Percentiles rank a stretch among this genome's conserved stretches.
phyloP scores from a whole-genome alignment of 2,329 filamentous ascomycete genomes.

The Magnaporthales sp. region DNA sequence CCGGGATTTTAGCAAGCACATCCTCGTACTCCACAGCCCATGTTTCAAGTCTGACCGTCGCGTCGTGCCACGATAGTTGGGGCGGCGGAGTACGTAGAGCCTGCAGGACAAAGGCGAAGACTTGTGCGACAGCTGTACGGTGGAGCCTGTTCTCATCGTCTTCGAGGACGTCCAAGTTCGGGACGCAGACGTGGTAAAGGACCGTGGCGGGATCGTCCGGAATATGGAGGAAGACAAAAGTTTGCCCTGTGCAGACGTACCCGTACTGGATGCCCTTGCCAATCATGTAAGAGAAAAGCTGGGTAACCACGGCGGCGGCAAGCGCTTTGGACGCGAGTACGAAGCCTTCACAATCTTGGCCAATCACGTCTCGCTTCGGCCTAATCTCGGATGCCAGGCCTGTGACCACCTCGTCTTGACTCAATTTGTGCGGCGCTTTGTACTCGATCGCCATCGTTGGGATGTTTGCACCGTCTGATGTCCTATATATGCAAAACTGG shows the following conservation, averaged over 20 bases:
- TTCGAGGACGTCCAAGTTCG: constrained; percentile 22
- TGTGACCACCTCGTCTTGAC: constrained; percentile 19
- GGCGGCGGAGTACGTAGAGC: constrained; percentile 20
- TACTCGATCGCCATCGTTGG: constrained; percentile 26
- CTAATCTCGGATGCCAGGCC: constrained; percentile 25
- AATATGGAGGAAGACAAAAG: constrained; percentile 26
- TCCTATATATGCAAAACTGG: constrained; percentile 22
- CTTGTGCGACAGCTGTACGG: constrained; percentile 26
- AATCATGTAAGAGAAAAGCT: constrained; percentile 31
- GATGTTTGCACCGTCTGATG: constrained; percentile 13
- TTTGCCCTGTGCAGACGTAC: constrained; percentile 25
- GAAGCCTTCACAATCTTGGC: constrained; percentile 21
- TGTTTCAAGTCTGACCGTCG: neutral
- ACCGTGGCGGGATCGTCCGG: constrained; percentile 21
- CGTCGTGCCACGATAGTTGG: constrained; percentile 21
- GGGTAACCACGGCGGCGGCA: constrained; percentile 24
- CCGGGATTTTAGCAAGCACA: neutral
- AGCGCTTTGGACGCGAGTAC: constrained; percentile 21
- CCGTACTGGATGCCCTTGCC: constrained; percentile 24
- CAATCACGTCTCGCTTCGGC: constrained; percentile 23
- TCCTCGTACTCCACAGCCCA: constrained; percentile 1
- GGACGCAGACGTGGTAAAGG: constrained; percentile 23
- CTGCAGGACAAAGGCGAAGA: constrained; percentile 28
- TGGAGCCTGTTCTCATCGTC: constrained; percentile 24
- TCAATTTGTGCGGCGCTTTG: constrained; percentile 29